Evolutionary conservation across 257 asterid species (phyloP).

Genomic region (Penstemon davidsonii): DNA sequence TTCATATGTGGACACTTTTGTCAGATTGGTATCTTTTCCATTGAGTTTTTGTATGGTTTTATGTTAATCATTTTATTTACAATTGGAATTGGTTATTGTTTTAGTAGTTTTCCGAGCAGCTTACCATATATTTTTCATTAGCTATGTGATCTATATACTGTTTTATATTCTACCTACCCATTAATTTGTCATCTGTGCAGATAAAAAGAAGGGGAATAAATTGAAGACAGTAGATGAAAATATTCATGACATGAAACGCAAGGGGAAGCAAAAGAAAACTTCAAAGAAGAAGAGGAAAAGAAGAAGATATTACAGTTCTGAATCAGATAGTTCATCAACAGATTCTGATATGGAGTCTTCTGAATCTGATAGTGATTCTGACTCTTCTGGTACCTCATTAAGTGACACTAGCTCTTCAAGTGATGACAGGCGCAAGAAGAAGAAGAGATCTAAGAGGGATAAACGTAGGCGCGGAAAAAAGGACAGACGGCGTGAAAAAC

Average conservation of each 20-base stretch:
- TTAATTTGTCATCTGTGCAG: slow-evolving; percentile 37
- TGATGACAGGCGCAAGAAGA: slow-evolving; percentile 75
- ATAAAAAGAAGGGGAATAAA: slow-evolving; percentile 51
- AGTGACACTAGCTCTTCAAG: slow-evolving; percentile 82
- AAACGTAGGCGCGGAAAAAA: slow-evolving; percentile 66
- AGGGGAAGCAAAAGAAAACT: slow-evolving; percentile 79
- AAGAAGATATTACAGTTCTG: slow-evolving; percentile 76
- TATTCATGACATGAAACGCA: slow-evolving; percentile 50
- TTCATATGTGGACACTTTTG: too few species aligned
- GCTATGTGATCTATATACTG: slow-evolving; percentile 13
- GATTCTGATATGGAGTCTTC: slow-evolving; percentile 74
- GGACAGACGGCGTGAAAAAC: slow-evolving; percentile 72
- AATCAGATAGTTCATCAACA: slow-evolving; percentile 70
- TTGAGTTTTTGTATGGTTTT: too few species aligned
- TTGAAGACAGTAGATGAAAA: slow-evolving; percentile 41
- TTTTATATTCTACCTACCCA: not conserved
- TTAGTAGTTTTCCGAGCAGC: not conserved
- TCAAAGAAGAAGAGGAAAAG: slow-evolving; percentile 72
- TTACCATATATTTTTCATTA: not conserved
- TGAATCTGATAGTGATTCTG: slow-evolving; percentile 80
- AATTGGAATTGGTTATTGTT: too few species aligned
- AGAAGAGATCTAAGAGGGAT: slow-evolving; percentile 84
- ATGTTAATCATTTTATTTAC: too few species aligned
- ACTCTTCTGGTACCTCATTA: slow-evolving; percentile 59
- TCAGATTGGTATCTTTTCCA: too few species aligned